These are phyloP conservation scores for Chaetomium sp. DNA, from an alignment of 2,329 filamentous ascomycete species.

Conservation along the genomic window DNA sequence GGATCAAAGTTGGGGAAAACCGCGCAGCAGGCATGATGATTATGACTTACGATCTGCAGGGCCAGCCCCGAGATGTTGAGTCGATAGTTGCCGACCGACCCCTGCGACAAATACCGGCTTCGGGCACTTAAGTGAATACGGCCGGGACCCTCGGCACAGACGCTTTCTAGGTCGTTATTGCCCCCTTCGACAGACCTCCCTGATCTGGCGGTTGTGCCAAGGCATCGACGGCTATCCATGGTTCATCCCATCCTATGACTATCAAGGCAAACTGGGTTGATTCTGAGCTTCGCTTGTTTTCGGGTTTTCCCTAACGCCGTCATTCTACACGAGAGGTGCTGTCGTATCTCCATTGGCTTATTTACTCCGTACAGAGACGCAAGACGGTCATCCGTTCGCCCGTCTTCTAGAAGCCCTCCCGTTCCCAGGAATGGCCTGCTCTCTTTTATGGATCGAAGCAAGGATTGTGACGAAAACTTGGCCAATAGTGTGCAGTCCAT, in stretches of 20 bases:
- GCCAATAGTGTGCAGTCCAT: too few relatives aligned
- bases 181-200: not conserved
- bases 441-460: too few relatives aligned
- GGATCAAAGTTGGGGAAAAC: not conserved
- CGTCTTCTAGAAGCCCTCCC: too few relatives aligned
- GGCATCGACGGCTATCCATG: not conserved
- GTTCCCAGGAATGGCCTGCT: too few relatives aligned
- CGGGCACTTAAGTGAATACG: not conserved
- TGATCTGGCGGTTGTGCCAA: not conserved
- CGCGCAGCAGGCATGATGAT: not conserved
- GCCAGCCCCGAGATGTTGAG: not conserved
- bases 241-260: not conserved
- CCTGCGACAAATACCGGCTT: not conserved
- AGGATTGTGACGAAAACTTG: too few relatives aligned
- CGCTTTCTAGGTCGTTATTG: not conserved
- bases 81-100: not conserved
- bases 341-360: too few relatives aligned
- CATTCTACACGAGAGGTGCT: too few relatives aligned
- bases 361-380: too few relatives aligned
- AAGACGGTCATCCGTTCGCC: too few relatives aligned
- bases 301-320: too few relatives aligned
- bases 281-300: too few relatives aligned
- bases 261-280: too few relatives aligned
- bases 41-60: constrained; percentile 1
- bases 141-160: not conserved